Percentiles rank a stretch among this genome's conserved stretches.
These are phyloP conservation scores for Psidium friedrichsthalianum DNA, from an alignment of 345 rosid species.

Conservation along the genomic window DNA sequence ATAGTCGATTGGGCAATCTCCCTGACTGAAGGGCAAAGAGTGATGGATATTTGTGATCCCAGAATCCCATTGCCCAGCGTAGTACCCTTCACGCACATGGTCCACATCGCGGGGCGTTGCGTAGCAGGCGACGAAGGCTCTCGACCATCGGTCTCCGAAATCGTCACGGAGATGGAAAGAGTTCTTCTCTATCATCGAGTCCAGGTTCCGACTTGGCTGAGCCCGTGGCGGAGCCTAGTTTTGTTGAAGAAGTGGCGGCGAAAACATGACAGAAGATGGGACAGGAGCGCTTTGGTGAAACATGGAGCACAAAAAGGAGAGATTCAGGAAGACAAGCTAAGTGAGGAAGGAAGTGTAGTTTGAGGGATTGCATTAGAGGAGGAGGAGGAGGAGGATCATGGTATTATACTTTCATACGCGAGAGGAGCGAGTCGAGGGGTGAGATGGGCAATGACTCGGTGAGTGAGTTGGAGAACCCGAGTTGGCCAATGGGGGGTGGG, in stretches of 20 bases:
- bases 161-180: constrained; percentile 25
- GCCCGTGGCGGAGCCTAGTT: constrained; percentile 22
- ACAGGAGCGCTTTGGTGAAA: neutral
- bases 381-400: neutral
- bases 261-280: neutral
- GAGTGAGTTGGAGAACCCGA: neutral
- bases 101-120: constrained; percentile 47
- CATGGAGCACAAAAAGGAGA: neutral
- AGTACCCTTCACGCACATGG: constrained; percentile 17
- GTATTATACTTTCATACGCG: neutral
- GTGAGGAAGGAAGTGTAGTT: constrained; percentile 4
- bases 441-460: neutral
- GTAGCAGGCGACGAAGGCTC: constrained; percentile 22
- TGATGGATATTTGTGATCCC: constrained; percentile 25
- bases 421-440: neutral
- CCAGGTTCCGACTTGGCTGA: constrained; percentile 24
- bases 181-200: constrained; percentile 17
- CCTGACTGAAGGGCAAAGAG: constrained; percentile 17
- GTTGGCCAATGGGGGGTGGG: neutral
- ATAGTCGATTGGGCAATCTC: constrained; percentile 61
- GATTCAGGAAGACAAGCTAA: constrained; percentile 1
- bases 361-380: constrained; percentile 6
- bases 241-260: constrained; percentile 15
- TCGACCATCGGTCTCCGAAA: constrained; percentile 39
- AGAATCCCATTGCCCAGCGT: constrained; percentile 23